Evolutionary conservation across 345 rosid species (phyloP).

Genomic region (Geranium brycei): DNA sequence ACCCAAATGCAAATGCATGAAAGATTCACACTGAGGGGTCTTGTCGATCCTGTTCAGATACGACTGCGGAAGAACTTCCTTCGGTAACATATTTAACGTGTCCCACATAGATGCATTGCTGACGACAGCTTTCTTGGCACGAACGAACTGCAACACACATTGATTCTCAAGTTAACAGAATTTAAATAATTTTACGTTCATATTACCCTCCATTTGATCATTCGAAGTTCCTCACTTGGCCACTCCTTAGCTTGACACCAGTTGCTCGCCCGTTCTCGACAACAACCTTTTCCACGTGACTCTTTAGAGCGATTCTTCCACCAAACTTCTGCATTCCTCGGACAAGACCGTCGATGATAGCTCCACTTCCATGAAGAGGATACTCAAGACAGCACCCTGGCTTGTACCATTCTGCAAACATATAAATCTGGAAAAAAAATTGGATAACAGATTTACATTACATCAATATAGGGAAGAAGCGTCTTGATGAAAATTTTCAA

Average conservation of each 20-base stretch:
- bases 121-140: slow-evolving; percentile 77
- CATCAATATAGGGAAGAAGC: not conserved
- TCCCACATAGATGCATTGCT: slow-evolving; percentile 98
- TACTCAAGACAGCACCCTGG: slow-evolving; percentile 77
- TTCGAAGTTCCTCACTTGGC: slow-evolving; percentile 52
- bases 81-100: slow-evolving; percentile 54
- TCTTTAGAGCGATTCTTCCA: slow-evolving; percentile 53
- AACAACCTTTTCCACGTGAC: slow-evolving; percentile 69
- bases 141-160: slow-evolving; percentile 42
- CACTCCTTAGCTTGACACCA: slow-evolving; percentile 71
- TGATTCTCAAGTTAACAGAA: slow-evolving; percentile 2
- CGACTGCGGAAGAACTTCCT: slow-evolving; percentile 49
- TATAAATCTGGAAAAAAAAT: slow-evolving; percentile 54
- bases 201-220: not conserved
- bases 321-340: slow-evolving; percentile 76
- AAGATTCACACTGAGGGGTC: slow-evolving; percentile 81
- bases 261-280: slow-evolving; percentile 62
- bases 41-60: slow-evolving; percentile 33
- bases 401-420: slow-evolving; percentile 97
- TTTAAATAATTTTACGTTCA: not conserved
- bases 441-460: not conserved
- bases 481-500: not conserved
- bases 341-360: slow-evolving; percentile 70
- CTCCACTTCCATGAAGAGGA: slow-evolving; percentile 79
- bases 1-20: slow-evolving; percentile 97